Base-by-base conservation (phyloP, 1,284 basidiomycete genomes). In the Golubevia sp. region DNA sequence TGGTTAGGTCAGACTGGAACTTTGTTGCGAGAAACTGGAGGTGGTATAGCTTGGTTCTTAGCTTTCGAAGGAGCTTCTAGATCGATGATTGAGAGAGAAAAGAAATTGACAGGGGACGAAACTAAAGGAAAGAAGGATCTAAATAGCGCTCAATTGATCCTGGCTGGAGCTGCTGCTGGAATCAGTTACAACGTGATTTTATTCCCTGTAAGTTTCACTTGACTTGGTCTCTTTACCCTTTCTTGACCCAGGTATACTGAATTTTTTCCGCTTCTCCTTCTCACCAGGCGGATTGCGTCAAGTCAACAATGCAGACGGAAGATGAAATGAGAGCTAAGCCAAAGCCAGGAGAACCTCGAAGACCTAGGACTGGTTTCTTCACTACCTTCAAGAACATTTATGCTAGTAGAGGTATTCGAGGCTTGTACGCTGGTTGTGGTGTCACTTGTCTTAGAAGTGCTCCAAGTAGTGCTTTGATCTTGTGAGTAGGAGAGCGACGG, bases 261-360 rank as follows among this genome's bases (percentile, higher is more conserved):
- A 18, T 18, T 49, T 49, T 23, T 23, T 23, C 48, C 48, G 18
- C 48, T 18, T 23, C 18, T 49, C 48, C 18, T 49, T 49, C 18
- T 23, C 20, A 49, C 48, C 48, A 49, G 18, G 20, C 5, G 18
- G 96, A 99, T 84, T 92, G 91, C 38, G 89, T 98, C 78, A 99
- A 99, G 86, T 93, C 91, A 71, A 89, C 93, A 52, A 92, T 99
- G 84, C 96, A 98, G 87, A 98, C 96, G 0, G 91, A 91, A 83
- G 91, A 91, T 59, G 95, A 97, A 85, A 87, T 97, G 67, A 86
- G 90, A 7, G 63, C 62, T 0, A 18, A 15, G 8, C 30, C 48
- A 1, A 24, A 60, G 21, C 90, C 91, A 1, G 76, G 84, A 30
- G 68, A 76, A 21, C 63, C 81, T 51, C 84, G 85, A 27, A 82